phyloP scores from a whole-genome alignment of 1,284 basidiomycete genomes.

The Puccinia horiana region DNA sequence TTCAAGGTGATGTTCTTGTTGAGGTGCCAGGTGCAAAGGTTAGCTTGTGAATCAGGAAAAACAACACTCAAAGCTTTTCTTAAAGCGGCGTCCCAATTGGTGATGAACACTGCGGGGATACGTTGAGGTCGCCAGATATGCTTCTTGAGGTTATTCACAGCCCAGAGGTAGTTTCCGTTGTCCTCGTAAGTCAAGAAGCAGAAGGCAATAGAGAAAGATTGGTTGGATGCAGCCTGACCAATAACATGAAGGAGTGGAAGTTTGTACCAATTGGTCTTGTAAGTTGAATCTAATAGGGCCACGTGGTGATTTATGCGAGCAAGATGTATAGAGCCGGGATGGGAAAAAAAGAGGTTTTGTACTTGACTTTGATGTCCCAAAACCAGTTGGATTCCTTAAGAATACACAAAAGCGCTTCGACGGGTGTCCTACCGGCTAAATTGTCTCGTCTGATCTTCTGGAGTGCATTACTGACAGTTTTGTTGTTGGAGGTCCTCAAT shows the following conservation, averaged over 20 bases:
- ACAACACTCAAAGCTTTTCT: background rate
- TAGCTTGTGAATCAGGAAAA: background rate
- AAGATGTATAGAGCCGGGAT: background rate
- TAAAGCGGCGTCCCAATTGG: background rate
- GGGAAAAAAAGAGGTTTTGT: background rate
- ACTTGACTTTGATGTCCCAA: background rate
- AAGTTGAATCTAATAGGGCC: slow-evolving; percentile 1
- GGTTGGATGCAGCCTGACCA: background rate
- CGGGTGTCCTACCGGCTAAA: background rate
- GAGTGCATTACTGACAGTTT: background rate
- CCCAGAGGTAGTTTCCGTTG: background rate
- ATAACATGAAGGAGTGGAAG: background rate
- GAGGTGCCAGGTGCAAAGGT: background rate
- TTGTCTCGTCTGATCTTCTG: background rate
- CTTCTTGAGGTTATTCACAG: too few relatives aligned
- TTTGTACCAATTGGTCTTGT: background rate
- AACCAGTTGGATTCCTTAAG: background rate
- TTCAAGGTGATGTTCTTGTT: background rate
- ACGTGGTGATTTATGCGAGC: slow-evolving; percentile 1
- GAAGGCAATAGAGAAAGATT: background rate
- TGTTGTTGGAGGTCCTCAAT: background rate
- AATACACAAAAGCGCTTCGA: background rate
- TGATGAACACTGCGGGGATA: background rate
- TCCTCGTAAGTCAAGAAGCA: slow-evolving; percentile 8
- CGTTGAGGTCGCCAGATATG: background rate